These are phyloP conservation scores for Leucocoprinus leucothites DNA, from an alignment of 768 basidiomycete species.

Conservation along the genomic window DNA sequence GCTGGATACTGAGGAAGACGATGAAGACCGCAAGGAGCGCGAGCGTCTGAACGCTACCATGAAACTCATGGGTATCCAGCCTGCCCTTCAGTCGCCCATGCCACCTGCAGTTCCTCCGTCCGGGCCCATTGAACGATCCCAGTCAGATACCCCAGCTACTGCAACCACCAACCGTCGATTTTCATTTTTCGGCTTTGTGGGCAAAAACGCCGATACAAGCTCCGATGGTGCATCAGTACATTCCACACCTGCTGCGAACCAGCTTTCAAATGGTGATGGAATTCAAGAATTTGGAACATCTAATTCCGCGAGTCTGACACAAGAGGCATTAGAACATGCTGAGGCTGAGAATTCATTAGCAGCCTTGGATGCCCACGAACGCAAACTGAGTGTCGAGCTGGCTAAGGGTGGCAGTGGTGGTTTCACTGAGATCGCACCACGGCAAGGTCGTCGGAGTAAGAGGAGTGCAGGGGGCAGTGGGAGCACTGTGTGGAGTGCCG, in stretches of 20 bases:
- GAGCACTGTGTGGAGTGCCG: conserved; percentile 85
- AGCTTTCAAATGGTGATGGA: conserved; percentile 18
- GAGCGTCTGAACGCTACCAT: conserved; percentile 88
- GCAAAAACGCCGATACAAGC: conserved; percentile 28
- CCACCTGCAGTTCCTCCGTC: conserved; percentile 26
- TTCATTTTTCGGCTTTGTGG: conserved; percentile 63
- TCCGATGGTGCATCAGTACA: conserved; percentile 49
- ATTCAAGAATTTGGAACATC: conserved; percentile 29
- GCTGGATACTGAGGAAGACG: conserved; percentile 86
- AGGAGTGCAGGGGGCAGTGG: conserved; percentile 63
- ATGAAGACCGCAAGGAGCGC: conserved; percentile 84
- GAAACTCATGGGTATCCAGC: conserved; percentile 91
- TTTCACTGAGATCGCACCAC: conserved; percentile 71
- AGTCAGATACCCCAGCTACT: conserved; percentile 22
- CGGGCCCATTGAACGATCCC: conserved; percentile 23
- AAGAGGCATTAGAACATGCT: conserved; percentile 74
- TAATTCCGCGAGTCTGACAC: conserved; percentile 50
- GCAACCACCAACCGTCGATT: conserved; percentile 49
- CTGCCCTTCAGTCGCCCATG: conserved; percentile 42
- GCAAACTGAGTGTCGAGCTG: conserved; percentile 66
- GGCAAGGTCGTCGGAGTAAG: conserved; percentile 55
- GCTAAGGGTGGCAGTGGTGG: conserved; percentile 71
- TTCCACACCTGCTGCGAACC: conserved; percentile 36
- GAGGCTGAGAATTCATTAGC: conserved; percentile 76
- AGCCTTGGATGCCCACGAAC: conserved; percentile 79